Evolutionary conservation across 495 filamentous ascomycete species (phyloP).

Genomic region (Penicillium pancosmium): DNA sequence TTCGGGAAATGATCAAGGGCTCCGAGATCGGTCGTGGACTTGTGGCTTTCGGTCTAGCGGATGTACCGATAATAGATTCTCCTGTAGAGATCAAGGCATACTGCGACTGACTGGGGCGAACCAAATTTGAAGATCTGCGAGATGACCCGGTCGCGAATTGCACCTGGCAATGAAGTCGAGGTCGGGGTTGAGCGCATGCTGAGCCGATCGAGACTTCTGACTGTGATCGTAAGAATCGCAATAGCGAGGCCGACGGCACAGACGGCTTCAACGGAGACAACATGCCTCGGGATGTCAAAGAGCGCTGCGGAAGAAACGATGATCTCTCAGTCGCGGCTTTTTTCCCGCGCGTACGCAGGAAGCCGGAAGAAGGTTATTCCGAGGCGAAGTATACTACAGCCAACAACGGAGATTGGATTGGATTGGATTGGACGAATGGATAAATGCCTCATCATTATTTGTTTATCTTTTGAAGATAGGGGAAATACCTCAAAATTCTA

Average conservation of each 20-base stretch:
- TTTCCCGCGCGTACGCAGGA: constrained; percentile 16
- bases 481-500: background rate
- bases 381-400: constrained; percentile 11
- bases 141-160: constrained; percentile 18
- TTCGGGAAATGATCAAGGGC: constrained; percentile 29
- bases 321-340: constrained; percentile 29
- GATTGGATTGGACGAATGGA: background rate
- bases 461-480: background rate
- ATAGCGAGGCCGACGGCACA: constrained; percentile 60
- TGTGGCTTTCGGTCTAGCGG: constrained; percentile 16
- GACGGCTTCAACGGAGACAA: constrained; percentile 42
- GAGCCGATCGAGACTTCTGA: constrained; percentile 56
- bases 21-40: background rate
- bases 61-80: constrained; percentile 8
- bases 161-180: constrained; percentile 11
- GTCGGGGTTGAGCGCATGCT: constrained; percentile 24
- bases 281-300: constrained; percentile 36
- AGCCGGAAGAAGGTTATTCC: constrained; percentile 27
- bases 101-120: constrained; percentile 17
- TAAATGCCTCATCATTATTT: background rate
- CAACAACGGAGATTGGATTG: background rate
- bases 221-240: constrained; percentile 65
- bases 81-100: constrained; percentile 17
- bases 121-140: constrained; percentile 30
- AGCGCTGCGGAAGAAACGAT: constrained; percentile 16